Conservation (phyloP, 306 rosid genomes). For the Sicyos edulis region DNA sequence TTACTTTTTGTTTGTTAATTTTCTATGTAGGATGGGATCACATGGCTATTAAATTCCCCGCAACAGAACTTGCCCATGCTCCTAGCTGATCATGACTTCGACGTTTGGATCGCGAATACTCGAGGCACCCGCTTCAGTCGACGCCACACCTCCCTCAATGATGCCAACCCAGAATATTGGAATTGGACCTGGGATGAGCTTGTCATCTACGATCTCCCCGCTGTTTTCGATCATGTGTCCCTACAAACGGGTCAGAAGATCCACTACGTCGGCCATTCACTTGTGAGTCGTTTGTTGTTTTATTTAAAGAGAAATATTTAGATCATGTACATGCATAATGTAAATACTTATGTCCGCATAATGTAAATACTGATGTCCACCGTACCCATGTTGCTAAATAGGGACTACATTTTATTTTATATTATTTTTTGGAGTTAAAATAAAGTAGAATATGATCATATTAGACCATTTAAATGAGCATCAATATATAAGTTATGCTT, state of each 20-base stretch:
- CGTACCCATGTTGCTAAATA: too few species aligned
- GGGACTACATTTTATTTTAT: too few species aligned
- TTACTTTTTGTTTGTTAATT: too few species aligned
- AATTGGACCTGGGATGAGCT: slow-evolving; percentile 87
- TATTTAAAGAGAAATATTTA: too few species aligned
- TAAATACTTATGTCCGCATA: too few species aligned
- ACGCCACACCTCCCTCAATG: slow-evolving; percentile 45
- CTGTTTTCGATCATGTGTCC: slow-evolving; percentile 55
- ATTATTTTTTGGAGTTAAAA: too few species aligned
- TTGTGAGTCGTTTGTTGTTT: slow-evolving; percentile 29
- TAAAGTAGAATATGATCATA: too few species aligned
- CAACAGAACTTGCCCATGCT: slow-evolving; percentile 68
- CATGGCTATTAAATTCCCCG: slow-evolving; percentile 71
- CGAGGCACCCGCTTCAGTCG: slow-evolving; percentile 84
- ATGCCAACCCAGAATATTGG: slow-evolving; percentile 46
- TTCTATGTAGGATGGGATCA: slow-evolving; percentile 48
- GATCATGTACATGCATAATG: too few species aligned
- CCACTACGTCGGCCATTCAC: slow-evolving; percentile 79
- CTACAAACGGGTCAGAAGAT: slow-evolving; percentile 65
- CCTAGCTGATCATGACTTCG: slow-evolving; percentile 69
- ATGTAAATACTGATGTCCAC: too few species aligned
- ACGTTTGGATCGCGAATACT: slow-evolving; percentile 80
- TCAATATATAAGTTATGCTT: too few species aligned
- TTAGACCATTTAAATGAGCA: too few species aligned
- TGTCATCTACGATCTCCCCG: slow-evolving; percentile 65